Base-by-base conservation (phyloP, 2,329 filamentous ascomycete genomes). In the Chrysosporium keratinophilum region DNA sequence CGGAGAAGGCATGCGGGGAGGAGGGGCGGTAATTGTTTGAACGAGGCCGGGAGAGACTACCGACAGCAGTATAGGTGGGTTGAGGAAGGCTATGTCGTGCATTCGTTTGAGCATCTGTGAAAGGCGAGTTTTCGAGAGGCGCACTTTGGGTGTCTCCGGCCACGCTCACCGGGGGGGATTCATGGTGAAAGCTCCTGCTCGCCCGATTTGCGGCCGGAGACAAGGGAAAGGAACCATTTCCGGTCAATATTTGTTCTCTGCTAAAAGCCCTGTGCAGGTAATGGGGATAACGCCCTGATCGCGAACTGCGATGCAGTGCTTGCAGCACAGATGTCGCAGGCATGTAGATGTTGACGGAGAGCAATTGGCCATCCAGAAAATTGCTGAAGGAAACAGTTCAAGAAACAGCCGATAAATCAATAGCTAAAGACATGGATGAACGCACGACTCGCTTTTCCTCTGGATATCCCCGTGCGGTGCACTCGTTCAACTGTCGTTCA, bases 271-370 rank as follows among this genome's bases (percentile, higher is more conserved):
- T 51, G 19, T 20, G 28, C 7, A 15, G n/a, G 5, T 5, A 43
- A 3, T 23, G n/a, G 15, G n/a, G 34, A 15, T 40, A 5, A 37
- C 37, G 37, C 37, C 49, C 10, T 11, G 31, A 23, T 35, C 33
- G 39, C 33, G 40, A 37, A 42, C 49, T 28, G 49, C 49, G 40
- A 44, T 23, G 23, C 48, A 50, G 39, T 34, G 37, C 37, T 34
- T 33, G 48, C 14, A 28, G 15, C 7, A n/a, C 49, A 44, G 12
- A 51, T n/a, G 44, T 37, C 20, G 39, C 49, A 37, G 15, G 34
- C 49, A 51, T 51, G 41, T 44, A 44, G 39, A 28, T 28, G 12
- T 40, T 17, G 17, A n/a, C 34, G 19, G 31, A 40, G 11, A 40
- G 34, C 9, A 31, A 49, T 15, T 31, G 12, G 5, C 46, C 46